Base-by-base conservation (phyloP, 768 basidiomycete genomes). In the Russula brevipes region DNA sequence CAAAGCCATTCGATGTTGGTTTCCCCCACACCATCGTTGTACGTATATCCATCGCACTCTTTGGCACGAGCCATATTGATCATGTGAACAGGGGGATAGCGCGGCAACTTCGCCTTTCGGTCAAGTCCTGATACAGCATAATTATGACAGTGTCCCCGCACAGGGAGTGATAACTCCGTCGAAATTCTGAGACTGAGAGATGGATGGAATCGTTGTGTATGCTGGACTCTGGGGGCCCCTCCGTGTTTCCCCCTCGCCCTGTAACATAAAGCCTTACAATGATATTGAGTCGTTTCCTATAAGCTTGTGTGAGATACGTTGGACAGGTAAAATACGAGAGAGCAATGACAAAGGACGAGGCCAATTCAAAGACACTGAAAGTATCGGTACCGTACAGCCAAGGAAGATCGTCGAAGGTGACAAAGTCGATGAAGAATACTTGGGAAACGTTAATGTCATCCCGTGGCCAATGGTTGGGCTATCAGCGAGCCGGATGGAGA, bases 1-100 rank as follows among this genome's bases (percentile, higher is more conserved):
- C 74, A 6, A 54, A 76, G 11, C 76, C 77, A 0, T 81, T 84
- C 64, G 76, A 81, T 46, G 61, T 65, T 14, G 84, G 83, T 4
- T 85, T 84, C 73, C 77, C 78, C 0, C 33, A 55, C 49, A 58
- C 47, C n/a, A 2, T 74, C 41, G 65, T 77, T 19, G 76, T 78
- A 19, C 66, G 78, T 72, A 31, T 6, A 10, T 19, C 33, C 51
- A 12, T 47, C 4, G 0, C 2, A 3, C 12, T 7, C 31, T 2
- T 5, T 42, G 7, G 12, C 44, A 5, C 10, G 39, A 19, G 31
- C n/a, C 51, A 0, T 53, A 33, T 41, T 61, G 19, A 55, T 11
- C 6, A 24, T 4, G 14, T 50, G 38, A 44, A 56, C 30, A 56
- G 41, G 60, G 59, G 5, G 14, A 55, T 35, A 19, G 38, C 38